Conservation (phyloP, 2,329 filamentous ascomycete species). For the Paecilomyces sp. region DNA sequence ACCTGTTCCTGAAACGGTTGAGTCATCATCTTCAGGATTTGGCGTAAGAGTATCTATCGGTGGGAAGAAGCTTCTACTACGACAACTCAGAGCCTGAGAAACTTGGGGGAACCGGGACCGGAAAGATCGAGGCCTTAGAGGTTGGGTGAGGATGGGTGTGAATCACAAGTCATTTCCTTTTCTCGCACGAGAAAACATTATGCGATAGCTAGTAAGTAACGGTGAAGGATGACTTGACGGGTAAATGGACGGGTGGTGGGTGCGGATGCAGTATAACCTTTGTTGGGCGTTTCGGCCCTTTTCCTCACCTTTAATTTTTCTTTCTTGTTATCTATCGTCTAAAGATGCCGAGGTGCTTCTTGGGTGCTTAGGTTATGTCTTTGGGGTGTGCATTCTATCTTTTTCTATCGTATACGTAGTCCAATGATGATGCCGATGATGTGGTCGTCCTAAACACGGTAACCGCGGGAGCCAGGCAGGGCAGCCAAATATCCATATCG, state of each 20-base stretch:
- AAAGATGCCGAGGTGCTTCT: neutral
- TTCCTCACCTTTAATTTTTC: neutral
- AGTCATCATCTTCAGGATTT: neutral
- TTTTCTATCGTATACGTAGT: neutral
- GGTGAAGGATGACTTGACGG: neutral
- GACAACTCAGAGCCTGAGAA: neutral
- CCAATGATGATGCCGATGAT: neutral
- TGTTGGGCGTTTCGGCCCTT: neutral
- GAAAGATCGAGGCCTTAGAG: too few species aligned
- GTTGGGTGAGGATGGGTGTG: neutral
- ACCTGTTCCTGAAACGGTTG: neutral
- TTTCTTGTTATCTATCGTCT: neutral
- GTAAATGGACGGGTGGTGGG: neutral
- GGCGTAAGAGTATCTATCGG: neutral
- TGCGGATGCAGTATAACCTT: neutral
- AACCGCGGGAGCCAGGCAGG: neutral
- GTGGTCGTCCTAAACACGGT: neutral
- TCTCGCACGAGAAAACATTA: neutral
- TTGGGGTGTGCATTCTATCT: neutral
- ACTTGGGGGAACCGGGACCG: too few species aligned
- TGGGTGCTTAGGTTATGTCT: neutral
- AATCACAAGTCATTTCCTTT: neutral
- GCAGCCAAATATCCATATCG: neutral
- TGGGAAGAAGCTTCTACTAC: neutral
- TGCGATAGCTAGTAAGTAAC: neutral